Evolutionary conservation across 352 stramenopile species (phyloP).

Genomic region (Phytophthora macrochlamydospora): DNA sequence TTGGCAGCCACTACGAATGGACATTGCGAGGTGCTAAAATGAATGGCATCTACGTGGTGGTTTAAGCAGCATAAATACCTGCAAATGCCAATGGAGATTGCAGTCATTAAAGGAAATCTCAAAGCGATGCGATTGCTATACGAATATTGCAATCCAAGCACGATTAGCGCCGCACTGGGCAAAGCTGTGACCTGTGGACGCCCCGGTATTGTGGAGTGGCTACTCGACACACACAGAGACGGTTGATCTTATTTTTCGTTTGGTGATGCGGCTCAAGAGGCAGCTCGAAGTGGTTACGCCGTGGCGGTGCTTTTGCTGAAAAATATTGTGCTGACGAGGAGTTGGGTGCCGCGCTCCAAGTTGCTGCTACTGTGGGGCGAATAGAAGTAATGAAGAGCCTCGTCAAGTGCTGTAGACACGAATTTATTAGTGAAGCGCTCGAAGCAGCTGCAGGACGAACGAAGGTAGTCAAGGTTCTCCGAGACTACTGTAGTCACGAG

Average conservation of each 20-base stretch:
- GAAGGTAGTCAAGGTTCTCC: not conserved
- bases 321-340: too few species aligned
- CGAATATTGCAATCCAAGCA: not conserved
- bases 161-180: too few species aligned
- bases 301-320: too few species aligned
- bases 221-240: too few species aligned
- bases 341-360: too few species aligned
- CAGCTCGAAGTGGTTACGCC: too few species aligned
- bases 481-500: not conserved
- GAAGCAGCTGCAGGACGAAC: not conserved
- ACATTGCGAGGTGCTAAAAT: not conserved
- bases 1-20: not conserved
- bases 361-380: too few species aligned
- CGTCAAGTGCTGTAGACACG: not conserved
- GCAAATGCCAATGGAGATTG: not conserved
- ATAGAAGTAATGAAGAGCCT: too few species aligned
- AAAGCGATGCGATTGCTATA: not conserved
- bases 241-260: too few species aligned
- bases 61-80: not conserved
- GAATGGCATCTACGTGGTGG: not conserved
- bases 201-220: too few species aligned
- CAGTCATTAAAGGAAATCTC: not conserved
- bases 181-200: too few species aligned
- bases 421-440: not conserved
- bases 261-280: too few species aligned